These are phyloP conservation scores for Penicillium dipodomyicola DNA, from an alignment of 495 filamentous ascomycete species.

Conservation along the genomic window DNA sequence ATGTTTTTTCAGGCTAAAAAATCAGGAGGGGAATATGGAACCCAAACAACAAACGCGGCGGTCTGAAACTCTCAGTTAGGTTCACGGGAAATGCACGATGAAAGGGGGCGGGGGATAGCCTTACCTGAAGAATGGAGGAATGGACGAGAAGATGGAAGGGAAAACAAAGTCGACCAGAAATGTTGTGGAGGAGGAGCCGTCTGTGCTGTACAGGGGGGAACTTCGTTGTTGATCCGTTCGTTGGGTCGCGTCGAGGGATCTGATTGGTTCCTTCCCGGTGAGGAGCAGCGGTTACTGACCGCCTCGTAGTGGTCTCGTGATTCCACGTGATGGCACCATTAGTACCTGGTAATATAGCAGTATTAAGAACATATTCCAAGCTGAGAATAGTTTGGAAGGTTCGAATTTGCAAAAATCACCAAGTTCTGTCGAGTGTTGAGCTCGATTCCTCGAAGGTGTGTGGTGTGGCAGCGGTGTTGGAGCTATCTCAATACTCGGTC, in stretches of 20 bases:
- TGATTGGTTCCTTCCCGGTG: slow-evolving; percentile 33
- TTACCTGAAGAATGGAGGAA: slow-evolving; percentile 34
- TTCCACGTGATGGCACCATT: slow-evolving; percentile 14
- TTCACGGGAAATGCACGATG: slow-evolving; percentile 10
- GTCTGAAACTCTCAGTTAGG: slow-evolving; percentile 23
- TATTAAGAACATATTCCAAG: neutral
- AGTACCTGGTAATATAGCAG: neutral
- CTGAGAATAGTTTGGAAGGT: neutral
- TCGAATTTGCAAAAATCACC: neutral
- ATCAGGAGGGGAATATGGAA: slow-evolving; percentile 28
- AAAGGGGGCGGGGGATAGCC: slow-evolving; percentile 20
- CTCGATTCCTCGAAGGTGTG: neutral
- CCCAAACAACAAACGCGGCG: slow-evolving; percentile 37
- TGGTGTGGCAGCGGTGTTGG: slow-evolving; percentile 1
- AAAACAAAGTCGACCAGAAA: slow-evolving; percentile 28
- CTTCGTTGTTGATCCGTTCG: slow-evolving; percentile 41
- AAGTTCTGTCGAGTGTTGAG: neutral
- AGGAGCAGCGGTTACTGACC: slow-evolving; percentile 28
- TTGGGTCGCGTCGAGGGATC: slow-evolving; percentile 40
- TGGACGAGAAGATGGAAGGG: slow-evolving; percentile 22
- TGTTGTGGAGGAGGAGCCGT: slow-evolving; percentile 32
- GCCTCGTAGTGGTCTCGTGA: slow-evolving; percentile 9
- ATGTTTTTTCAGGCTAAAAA: slow-evolving; percentile 37
- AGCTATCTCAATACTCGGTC: slow-evolving; percentile 9
- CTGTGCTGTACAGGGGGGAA: slow-evolving; percentile 34